phyloP scores from a whole-genome alignment of 345 rosid genomes.

The Eucalyptus melliodora region DNA sequence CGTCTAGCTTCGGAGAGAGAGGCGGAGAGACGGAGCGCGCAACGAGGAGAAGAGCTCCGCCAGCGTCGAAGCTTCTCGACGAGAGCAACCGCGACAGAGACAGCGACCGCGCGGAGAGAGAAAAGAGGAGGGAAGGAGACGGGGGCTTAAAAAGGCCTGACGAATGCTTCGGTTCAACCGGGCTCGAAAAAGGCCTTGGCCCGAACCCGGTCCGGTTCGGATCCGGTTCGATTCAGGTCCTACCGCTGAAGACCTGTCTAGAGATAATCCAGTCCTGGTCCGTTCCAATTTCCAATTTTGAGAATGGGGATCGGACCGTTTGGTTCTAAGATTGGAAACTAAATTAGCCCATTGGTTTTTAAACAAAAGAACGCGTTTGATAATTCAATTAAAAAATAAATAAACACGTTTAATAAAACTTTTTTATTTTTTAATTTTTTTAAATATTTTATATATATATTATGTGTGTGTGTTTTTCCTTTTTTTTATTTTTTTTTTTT shows the following conservation, averaged over 20 bases:
- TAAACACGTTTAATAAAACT: no score
- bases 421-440: no score
- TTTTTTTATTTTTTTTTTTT: no score
- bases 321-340: no score
- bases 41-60: not conserved
- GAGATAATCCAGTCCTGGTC: accelerated
- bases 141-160: not conserved
- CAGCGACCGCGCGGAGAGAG: not conserved
- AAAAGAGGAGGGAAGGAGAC: not conserved
- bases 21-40: not conserved
- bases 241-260: not conserved
- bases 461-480: no score
- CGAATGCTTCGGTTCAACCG: not conserved
- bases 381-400: no score
- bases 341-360: no score
- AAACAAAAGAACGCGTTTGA: no score
- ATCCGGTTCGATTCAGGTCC: not conserved
- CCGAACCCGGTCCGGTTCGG: not conserved
- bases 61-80: not conserved
- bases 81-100: not conserved
- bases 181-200: not conserved
- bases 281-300: no score
- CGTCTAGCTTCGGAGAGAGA: not conserved
- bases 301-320: accelerated
- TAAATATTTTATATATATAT: no score